Evolutionary conservation across 1,139 yeast genomes (phyloP), one percentile per base, ranked within the genome.

Genomic region (Ogataea hybrid): DNA sequence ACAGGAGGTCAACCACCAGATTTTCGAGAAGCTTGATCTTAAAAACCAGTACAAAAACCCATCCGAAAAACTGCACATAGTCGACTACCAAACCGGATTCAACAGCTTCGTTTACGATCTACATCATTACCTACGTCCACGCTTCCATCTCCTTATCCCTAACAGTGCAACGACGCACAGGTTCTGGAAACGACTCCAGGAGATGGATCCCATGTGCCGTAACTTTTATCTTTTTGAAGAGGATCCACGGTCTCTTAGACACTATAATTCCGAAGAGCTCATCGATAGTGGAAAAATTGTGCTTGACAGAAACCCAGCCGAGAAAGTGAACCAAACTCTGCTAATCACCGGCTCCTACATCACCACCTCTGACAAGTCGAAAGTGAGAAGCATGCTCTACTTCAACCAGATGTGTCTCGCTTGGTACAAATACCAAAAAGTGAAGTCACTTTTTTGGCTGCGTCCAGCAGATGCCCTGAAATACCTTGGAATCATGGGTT

Each of bases 261-360:
- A 56, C 8, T 39, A 31, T 12, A 37, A 45, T 16, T 25, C 48
- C 51, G 61, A 58, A 5, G 32, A 43, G 17, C 35, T 48, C 21
- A 41, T 58, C 5, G 44, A 46, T 5, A 46, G 49, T 4, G 51
- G 52, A 3, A 35, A 45, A 28, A 40, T 61, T 2, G 40, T 34
- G 6, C 62, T 63, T 12, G 22, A 44, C 8, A 35, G 35, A 14
- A 43, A 54, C 14, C 32, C 37, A 1, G 44, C 46, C 2, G 47
- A 40, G 6, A 32, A 69, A n/a, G 61, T 84, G 15, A 82, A 88
- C 61, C 74, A 79, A 41, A 75, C 79, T 39, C 63, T 90, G 12
- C 62, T 90, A 29, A 67, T 85, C 23, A 68, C 80, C 2, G 95
- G 82, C 1, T 84, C 85, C 57, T 68, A 85, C 37, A 69, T 86